Evolutionary conservation across 1,284 basidiomycete species (phyloP), one percentile per base, ranked within the genome.

Genomic region (Abortiporus biennis): DNA sequence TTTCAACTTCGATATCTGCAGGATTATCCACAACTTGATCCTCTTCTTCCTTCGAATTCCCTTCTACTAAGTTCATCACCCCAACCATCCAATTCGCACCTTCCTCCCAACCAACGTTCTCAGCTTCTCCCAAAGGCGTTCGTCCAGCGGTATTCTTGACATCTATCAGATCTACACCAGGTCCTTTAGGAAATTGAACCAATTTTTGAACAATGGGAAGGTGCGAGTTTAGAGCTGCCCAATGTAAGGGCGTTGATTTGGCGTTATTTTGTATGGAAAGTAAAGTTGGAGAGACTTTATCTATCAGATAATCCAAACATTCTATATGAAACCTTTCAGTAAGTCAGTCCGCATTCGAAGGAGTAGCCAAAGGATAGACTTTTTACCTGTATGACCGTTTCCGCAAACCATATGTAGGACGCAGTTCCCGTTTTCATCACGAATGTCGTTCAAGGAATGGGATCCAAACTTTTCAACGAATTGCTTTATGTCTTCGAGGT

Each of bases 151-250:
- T 51, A 51, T 89, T 90, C 60, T 81, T 85, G 38, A 81, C 69
- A 53, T 88, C 84, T 44, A 91, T 85, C 40, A 89, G 59, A 52
- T 72, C 68, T 2, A 72, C 56, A 0, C 85, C 85, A 0, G 79
- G 76, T 0, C 81, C 80, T 6, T 52, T 53, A 0, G 73, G 65
- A 50, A 71, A 71, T 42, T 68, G 61, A 11, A 92, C 78, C 24
- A 94, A 76, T n/a, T 69, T 69, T 59, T 85, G 72, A 1, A 79
- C 74, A 40, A 80, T 62, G 6, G 63, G 55, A 4, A 93, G 72
- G 51, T 93, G 90, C 12, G 76, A 70, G 62, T 94, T 94, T 31
- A 92, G 60, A 1, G 86, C 78, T 0, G 92, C 91, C 91, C 91
- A 94, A 58, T 94, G 92, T 8, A 94, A 65, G 4, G 92, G 72